Base-by-base conservation (phyloP, 768 basidiomycete species). In the Chiua virens region DNA sequence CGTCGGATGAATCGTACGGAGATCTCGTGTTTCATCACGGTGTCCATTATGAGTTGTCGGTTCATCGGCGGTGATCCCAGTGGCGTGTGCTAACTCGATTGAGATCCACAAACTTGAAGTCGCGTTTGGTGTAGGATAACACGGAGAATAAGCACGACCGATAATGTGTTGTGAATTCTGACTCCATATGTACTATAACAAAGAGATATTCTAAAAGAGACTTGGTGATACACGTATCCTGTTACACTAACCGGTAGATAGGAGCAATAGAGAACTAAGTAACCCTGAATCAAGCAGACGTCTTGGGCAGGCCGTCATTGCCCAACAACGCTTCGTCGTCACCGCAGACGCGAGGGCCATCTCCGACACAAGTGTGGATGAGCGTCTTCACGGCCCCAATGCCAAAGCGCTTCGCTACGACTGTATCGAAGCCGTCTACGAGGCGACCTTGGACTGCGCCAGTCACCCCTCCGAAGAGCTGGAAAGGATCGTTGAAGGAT, bases 361-460 rank as follows among this genome's bases (percentile, higher is more conserved):
- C 94, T 1, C 96, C 96, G 8, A 98, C 91, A 40, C 79, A 76
- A 9, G 96, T 98, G 70, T 96, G 93, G 46, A 98, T 98, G 64
- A 98, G 77, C 4, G 83, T 77, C 71, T 92, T 92, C 36, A 98
- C 92, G 3, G 89, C 83, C 1, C 89, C 94, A 8, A 79, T 73
- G 17, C 78, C 80, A 65, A 84, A 91, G 43, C 74, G 77, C 68
- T 85, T 86, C 32, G 88, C 86, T 3, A 95, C 91, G 36, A 73
- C 79, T 32, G 73, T 74, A 65, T 96, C 89, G 75, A 97, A 96
- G 2, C 89, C 90, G 8, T 78, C 72, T 0, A 85, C 73, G 5
- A 87, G 61, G 49, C 69, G 74, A 6, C 81, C 88, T 45, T 77
- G 58, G 5, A 79, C 68, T 6, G 72, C 73, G 0, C 54, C n/a